A percentile compares a stretch with the other conserved stretches of the same genome.
Conservation (phyloP, 2,329 filamentous ascomycete species). For the Westerdykella ornata region DNA sequence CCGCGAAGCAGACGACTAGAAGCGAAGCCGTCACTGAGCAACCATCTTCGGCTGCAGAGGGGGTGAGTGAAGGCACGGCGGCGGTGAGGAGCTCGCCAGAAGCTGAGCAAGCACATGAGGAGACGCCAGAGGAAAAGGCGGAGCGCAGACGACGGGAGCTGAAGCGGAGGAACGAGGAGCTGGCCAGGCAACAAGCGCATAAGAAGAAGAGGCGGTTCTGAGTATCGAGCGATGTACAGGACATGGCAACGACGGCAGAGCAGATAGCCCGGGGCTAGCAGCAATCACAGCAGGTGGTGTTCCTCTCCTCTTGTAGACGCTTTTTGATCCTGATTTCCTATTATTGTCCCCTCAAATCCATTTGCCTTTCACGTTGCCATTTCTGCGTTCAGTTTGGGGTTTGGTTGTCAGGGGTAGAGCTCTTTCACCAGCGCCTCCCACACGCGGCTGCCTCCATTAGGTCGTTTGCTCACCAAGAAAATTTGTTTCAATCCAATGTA, state of each 20-base stretch:
- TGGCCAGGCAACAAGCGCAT: conserved; percentile 46
- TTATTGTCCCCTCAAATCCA: no score
- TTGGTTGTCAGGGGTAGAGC: no score
- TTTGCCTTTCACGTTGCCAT: no score
- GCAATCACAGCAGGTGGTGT: not conserved
- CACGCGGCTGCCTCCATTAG: no score
- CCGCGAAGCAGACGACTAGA: conserved; percentile 1
- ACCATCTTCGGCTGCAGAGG: conserved; percentile 3
- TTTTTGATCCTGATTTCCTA: conserved; percentile 1
- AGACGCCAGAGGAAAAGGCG: conserved; percentile 48
- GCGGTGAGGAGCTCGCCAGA: conserved; percentile 1
- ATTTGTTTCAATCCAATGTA: no score
- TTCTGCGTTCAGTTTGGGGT: no score
- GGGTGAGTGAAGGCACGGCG: conserved; percentile 5
- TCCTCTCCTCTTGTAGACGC: conserved; percentile 7
- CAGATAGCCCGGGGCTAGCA: not conserved
- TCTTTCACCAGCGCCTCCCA: no score
- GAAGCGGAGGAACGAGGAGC: conserved; percentile 49
- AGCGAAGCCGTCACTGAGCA: conserved; percentile 7
- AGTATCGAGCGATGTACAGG: conserved; percentile 1
- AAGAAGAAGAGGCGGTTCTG: conserved; percentile 34
- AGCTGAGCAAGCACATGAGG: conserved; percentile 18
- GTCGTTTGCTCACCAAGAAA: no score
- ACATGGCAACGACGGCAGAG: not conserved
- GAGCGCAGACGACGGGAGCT: conserved; percentile 51